Conservation (phyloP, 2,329 filamentous ascomycete genomes). For the Truncatella angustata region DNA sequence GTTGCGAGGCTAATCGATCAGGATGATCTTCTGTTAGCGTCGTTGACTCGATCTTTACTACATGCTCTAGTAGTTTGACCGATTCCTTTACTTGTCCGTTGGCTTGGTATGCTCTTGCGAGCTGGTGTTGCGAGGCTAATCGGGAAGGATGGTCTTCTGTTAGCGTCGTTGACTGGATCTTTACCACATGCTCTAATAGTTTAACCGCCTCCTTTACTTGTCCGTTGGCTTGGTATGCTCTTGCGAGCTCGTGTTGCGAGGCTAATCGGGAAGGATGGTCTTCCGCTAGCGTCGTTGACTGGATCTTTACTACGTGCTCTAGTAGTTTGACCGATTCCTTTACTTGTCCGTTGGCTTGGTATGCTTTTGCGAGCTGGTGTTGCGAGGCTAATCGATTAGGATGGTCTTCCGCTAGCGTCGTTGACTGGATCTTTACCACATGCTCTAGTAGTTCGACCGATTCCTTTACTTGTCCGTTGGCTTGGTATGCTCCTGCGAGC, state of each 20-base stretch:
- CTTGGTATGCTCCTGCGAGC: not conserved
- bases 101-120: not conserved
- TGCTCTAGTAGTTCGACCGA: not conserved
- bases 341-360: not conserved
- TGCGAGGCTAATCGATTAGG: not conserved
- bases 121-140: not conserved
- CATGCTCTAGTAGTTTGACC: not conserved
- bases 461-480: not conserved
- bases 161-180: too few relatives aligned
- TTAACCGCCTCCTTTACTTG: too few relatives aligned
- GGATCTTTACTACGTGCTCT: not conserved
- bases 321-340: not conserved
- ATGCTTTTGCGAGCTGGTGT: not conserved
- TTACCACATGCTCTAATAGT: too few relatives aligned
- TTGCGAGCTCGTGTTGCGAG: not conserved
- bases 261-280: not conserved
- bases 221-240: too few relatives aligned
- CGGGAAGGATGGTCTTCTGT: not conserved
- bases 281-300: not conserved
- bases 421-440: not conserved
- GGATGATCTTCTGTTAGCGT: not conserved
- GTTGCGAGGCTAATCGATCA: not conserved
- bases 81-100: not conserved
- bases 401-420: not conserved
- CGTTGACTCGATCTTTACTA: not conserved